Evolutionary conservation across 2,329 filamentous ascomycete species (phyloP).

Genomic region (Botrytis porri): DNA sequence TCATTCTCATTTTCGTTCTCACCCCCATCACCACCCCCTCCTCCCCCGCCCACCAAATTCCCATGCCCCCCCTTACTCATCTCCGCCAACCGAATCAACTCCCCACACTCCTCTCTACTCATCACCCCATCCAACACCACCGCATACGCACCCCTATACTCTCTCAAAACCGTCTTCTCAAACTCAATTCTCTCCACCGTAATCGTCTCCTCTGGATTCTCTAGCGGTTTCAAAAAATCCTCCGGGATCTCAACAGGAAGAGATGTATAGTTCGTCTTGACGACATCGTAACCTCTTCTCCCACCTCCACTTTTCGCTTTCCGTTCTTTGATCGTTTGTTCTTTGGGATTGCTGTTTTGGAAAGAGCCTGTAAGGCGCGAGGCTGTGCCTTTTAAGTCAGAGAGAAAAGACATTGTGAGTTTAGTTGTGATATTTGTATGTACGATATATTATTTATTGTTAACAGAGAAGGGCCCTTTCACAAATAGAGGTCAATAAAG

Average conservation of each 20-base stretch:
- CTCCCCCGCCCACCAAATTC: neutral
- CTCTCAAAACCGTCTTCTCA: constrained; percentile 46
- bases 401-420: constrained; percentile 8
- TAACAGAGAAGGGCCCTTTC: neutral
- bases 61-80: constrained; percentile 16
- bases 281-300: constrained; percentile 3
- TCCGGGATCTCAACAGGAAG: constrained; percentile 43
- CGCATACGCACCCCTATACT: constrained; percentile 55
- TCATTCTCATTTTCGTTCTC: neutral
- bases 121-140: constrained; percentile 52
- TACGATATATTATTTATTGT: neutral
- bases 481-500: neutral
- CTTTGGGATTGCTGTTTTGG: neutral
- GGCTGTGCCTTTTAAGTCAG: neutral
- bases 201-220: constrained; percentile 37
- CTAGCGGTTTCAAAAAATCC: constrained; percentile 48
- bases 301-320: neutral
- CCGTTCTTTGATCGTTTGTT: neutral
- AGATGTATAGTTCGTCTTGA: constrained; percentile 38
- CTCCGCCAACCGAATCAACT: constrained; percentile 8
- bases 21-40: neutral
- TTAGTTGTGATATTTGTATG: neutral
- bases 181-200: constrained; percentile 54
- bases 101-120: constrained; percentile 4
- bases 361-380: neutral